phyloP scores from a whole-genome alignment of 1,284 basidiomycete species.

The Mycena sp. region DNA sequence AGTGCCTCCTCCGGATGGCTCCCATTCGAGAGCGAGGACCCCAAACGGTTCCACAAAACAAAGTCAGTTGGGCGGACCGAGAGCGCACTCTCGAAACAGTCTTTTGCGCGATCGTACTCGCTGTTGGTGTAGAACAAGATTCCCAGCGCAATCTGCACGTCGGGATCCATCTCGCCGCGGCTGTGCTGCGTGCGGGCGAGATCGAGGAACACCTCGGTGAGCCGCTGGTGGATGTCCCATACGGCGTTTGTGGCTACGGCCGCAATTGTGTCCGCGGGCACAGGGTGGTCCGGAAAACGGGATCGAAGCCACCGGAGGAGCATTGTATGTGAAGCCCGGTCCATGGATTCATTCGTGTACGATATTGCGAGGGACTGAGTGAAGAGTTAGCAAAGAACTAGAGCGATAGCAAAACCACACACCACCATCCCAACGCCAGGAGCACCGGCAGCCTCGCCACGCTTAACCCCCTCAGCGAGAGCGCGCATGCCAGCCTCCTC shows the following conservation, averaged over 20 bases:
- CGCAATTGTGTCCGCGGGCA: conserved; percentile 68
- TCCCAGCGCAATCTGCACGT: conserved; percentile 94
- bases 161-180: conserved; percentile 84
- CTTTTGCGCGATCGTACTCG: conserved; percentile 85
- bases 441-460: conserved; percentile 70
- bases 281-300: conserved; percentile 76
- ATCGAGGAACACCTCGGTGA: conserved; percentile 88
- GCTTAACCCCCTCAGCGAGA: conserved; percentile 74
- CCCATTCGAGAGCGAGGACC: conserved; percentile 95
- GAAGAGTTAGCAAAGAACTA: conserved; percentile 14
- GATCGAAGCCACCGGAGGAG: conserved; percentile 89
- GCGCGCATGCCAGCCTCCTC: conserved; percentile 85
- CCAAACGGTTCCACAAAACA: conserved; percentile 95
- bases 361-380: conserved; percentile 92
- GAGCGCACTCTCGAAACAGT: conserved; percentile 92
- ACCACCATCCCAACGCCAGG: conserved; percentile 87
- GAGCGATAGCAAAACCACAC: conserved; percentile 44
- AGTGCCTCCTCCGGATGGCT: conserved; percentile 96
- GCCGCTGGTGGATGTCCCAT: conserved; percentile 88
- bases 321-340: conserved; percentile 89
- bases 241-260: conserved; percentile 70
- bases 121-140: conserved; percentile 91
- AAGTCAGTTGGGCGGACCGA: conserved; percentile 90
- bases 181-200: conserved; percentile 86
- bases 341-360: conserved; percentile 96